Evolutionary conservation across 306 rosid species (phyloP).

Genomic region (Glycyrrhiza uralensis): DNA sequence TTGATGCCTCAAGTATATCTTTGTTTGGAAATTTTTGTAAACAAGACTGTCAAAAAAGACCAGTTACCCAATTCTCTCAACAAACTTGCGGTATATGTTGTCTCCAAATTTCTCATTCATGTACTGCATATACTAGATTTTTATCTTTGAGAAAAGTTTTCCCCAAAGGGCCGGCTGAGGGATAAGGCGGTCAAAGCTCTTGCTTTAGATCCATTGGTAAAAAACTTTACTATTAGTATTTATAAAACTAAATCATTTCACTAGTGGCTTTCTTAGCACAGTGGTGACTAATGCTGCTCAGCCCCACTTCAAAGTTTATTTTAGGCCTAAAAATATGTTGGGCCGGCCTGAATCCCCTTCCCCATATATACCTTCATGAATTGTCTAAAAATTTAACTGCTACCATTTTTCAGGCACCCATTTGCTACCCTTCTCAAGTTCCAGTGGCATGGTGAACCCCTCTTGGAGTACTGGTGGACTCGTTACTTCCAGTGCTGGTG

Average conservation of each 20-base stretch:
- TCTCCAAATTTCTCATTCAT: neutral
- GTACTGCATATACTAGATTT: too few species aligned
- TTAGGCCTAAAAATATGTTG: too few species aligned
- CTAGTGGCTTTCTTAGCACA: too few species aligned
- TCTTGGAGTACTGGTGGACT: conserved; percentile 48
- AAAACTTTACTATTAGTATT: too few species aligned
- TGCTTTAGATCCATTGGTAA: too few species aligned
- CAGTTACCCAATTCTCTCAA: neutral
- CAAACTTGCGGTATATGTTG: neutral
- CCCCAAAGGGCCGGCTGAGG: too few species aligned
- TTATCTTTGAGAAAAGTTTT: too few species aligned
- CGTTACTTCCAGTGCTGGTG: conserved; percentile 43
- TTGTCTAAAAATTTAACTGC: neutral
- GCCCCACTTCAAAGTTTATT: too few species aligned
- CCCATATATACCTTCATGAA: neutral
- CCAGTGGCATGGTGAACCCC: conserved; percentile 44
- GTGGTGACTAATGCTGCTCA: too few species aligned
- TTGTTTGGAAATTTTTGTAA: neutral
- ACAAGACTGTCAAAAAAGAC: neutral
- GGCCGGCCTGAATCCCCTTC: too few species aligned
- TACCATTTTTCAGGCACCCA: conserved; percentile 58
- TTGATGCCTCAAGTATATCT: neutral
- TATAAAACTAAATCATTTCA: too few species aligned
- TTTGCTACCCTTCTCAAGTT: conserved; percentile 57
- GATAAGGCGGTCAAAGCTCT: too few species aligned